phyloP scores from a whole-genome alignment of 164 flowering plant genomes.

The Annona squamosa region DNA sequence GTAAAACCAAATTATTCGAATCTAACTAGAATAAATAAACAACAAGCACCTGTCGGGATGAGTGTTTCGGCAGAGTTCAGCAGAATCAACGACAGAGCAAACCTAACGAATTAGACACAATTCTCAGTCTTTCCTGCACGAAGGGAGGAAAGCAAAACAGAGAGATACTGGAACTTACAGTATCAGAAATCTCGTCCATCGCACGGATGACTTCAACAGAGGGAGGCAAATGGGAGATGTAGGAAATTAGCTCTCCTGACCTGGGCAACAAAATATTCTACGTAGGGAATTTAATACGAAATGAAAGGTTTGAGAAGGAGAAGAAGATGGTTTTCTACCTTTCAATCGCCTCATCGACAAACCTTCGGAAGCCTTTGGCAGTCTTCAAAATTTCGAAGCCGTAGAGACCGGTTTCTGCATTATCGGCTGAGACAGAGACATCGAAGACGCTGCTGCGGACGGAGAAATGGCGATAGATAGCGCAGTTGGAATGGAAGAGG shows the following conservation, averaged over 20 bases:
- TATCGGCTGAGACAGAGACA: constrained; percentile 23
- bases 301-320: background rate
- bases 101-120: constrained; percentile 38
- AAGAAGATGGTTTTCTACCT: constrained; percentile 28
- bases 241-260: constrained; percentile 62
- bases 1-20: no score
- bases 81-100: constrained; percentile 87
- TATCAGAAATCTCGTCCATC: constrained; percentile 91
- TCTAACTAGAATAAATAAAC: no score
- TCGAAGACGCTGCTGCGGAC: constrained; percentile 20
- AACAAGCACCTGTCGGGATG: constrained; percentile 81
- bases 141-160: background rate
- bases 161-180: constrained; percentile 27
- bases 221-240: constrained; percentile 55
- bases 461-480: constrained; percentile 11
- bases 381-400: constrained; percentile 67
- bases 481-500: constrained; percentile 5
- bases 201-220: constrained; percentile 57
- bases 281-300: no score
- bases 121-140: background rate
- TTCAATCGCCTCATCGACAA: constrained; percentile 83
- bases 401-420: constrained; percentile 64
- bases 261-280: constrained; percentile 24
- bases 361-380: constrained; percentile 67
- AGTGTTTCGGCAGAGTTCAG: constrained; percentile 85